Percentiles rank a stretch among this genome's conserved stretches.
Evolutionary conservation across 768 basidiomycete genomes (phyloP).

Genomic region (Pilatotrama ljubarskyi): DNA sequence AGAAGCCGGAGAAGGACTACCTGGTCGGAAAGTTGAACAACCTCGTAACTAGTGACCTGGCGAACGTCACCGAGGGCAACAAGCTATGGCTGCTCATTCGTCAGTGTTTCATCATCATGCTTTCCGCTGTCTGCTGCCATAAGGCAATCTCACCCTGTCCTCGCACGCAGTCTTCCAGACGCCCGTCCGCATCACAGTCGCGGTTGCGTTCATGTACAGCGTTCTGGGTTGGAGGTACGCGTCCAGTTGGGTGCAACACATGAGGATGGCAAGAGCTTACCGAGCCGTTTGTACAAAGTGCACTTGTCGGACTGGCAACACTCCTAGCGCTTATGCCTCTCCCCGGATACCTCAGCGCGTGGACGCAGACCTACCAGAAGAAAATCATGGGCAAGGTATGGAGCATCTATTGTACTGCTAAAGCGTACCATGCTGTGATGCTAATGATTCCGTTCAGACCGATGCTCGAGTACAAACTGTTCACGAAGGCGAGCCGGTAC

Average conservation of each 20-base stretch:
- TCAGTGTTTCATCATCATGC: too few relatives aligned
- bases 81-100: slow-evolving; percentile 27
- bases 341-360: slow-evolving; percentile 41
- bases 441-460: slow-evolving; percentile 32
- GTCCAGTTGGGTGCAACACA: background rate
- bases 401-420: background rate
- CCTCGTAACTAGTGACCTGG: slow-evolving; percentile 63
- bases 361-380: slow-evolving; percentile 37
- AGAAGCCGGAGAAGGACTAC: slow-evolving; percentile 38
- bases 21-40: slow-evolving; percentile 79
- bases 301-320: slow-evolving; percentile 42
- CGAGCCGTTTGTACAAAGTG: slow-evolving; percentile 23
- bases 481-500: slow-evolving; percentile 37
- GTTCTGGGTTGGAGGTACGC: slow-evolving; percentile 50
- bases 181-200: background rate
- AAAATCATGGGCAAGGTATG: slow-evolving; percentile 43
- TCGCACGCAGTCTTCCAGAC: background rate
- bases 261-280: background rate
- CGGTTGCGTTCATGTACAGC: slow-evolving; percentile 41
- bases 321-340: slow-evolving; percentile 44
- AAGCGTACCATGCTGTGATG: background rate
- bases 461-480: slow-evolving; percentile 48
- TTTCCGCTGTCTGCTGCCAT: too few relatives aligned
- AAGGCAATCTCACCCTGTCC: too few relatives aligned
- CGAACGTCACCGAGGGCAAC: slow-evolving; percentile 26